These are phyloP conservation scores for Phytophthora tentaculata DNA, from an alignment of 352 stramenopile genomes.

Conservation along the genomic window DNA sequence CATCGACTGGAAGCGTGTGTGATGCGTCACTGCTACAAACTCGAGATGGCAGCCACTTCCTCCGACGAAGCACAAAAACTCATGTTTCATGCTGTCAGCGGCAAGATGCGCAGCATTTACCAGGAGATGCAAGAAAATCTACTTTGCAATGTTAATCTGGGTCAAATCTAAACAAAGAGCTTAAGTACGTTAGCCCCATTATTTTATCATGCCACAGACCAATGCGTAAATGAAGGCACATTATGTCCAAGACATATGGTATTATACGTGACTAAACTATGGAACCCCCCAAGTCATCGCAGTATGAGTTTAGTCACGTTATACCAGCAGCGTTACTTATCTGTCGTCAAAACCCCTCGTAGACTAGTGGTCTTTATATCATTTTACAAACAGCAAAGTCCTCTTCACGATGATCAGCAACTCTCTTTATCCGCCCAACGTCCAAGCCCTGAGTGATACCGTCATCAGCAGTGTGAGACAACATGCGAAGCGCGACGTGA, in stretches of 20 bases:
- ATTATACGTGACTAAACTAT: background rate
- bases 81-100: conserved; percentile 3
- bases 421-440: background rate
- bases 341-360: background rate
- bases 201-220: too few species aligned
- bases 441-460: background rate
- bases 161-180: too few species aligned
- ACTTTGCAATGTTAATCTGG: background rate
- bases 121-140: conserved; percentile 14
- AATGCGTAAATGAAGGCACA: too few species aligned
- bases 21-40: conserved; percentile 21
- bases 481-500: background rate
- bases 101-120: conserved; percentile 16
- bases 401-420: background rate
- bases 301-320: background rate
- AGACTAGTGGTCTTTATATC: background rate
- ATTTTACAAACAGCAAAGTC: background rate
- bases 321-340: background rate
- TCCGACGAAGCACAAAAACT: conserved; percentile 7
- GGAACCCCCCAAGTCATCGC: too few species aligned
- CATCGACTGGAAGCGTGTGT: conserved; percentile 2
- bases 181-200: too few species aligned
- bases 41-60: conserved; percentile 1
- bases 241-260: background rate
- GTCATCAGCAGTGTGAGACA: background rate